Conservation (phyloP, 2,329 filamentous ascomycete genomes). For the Microsporum ferrugineum region DNA sequence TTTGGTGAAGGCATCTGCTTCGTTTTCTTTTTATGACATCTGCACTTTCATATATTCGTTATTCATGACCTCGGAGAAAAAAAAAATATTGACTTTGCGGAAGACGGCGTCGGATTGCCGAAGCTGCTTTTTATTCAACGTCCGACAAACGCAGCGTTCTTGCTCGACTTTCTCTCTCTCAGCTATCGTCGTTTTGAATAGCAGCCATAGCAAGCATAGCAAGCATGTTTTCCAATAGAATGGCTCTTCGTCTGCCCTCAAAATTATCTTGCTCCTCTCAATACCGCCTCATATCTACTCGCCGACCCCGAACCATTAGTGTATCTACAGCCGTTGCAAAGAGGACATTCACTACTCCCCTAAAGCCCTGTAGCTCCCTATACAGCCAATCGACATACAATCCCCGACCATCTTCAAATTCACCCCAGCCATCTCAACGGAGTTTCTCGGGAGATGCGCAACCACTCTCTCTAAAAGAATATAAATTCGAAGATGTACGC, state of each 20-base stretch:
- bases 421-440: background rate
- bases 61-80: background rate
- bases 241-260: background rate
- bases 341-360: background rate
- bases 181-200: too few relatives aligned
- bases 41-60: background rate
- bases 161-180: background rate
- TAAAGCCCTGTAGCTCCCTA: background rate
- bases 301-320: background rate
- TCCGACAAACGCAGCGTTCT: background rate
- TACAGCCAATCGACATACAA: background rate
- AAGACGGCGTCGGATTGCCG: background rate
- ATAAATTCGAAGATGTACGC: slow-evolving; percentile 14
- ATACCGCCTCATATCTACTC: background rate
- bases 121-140: background rate
- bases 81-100: background rate
- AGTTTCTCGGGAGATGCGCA: background rate
- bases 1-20: background rate
- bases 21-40: too few relatives aligned
- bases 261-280: background rate
- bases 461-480: slow-evolving; percentile 10
- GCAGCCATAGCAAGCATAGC: background rate
- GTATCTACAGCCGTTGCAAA: background rate
- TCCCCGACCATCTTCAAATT: slow-evolving; percentile 5
- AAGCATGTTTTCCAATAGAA: background rate